phyloP scores from a whole-genome alignment of 1,284 basidiomycete genomes.

The Pseudozyma thailandica region DNA sequence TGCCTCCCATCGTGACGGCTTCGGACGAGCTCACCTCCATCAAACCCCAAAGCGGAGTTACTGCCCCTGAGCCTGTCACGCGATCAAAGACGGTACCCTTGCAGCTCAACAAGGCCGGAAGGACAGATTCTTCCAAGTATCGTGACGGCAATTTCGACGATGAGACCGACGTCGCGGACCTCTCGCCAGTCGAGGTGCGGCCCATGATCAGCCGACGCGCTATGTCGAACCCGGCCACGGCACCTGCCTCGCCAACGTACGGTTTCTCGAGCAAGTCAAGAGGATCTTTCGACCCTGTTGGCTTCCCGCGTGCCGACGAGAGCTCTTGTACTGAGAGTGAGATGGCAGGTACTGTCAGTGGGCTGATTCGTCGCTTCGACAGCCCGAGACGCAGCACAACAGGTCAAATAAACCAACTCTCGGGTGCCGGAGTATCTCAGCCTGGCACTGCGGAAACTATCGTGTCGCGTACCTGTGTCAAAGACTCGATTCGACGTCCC shows the following conservation, averaged over 20 bases:
- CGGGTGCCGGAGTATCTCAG: constrained; percentile 2
- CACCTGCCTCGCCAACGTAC: constrained; percentile 41
- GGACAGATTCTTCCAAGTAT: constrained; percentile 18
- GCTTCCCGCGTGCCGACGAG: constrained; percentile 48
- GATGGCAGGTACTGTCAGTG: constrained; percentile 26
- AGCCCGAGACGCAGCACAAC: constrained; percentile 31
- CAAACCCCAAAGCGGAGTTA: neutral
- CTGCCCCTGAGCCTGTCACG: constrained; percentile 10
- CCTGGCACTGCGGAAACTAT: neutral
- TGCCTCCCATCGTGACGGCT: constrained; percentile 17
- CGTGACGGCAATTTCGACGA: constrained; percentile 44
- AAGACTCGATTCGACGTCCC: constrained; percentile 31
- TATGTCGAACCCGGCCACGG: constrained; percentile 35
- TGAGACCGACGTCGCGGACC: constrained; percentile 42
- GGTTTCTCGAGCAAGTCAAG: constrained; percentile 16
- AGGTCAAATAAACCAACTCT: constrained; percentile 6
- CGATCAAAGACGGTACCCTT: constrained; percentile 26
- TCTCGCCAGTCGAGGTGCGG: constrained; percentile 43
- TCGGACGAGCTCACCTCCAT: constrained; percentile 3
- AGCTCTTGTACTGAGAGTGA: constrained; percentile 61
- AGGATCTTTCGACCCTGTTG: constrained; percentile 15
- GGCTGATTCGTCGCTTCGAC: constrained; percentile 47
- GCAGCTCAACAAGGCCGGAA: constrained; percentile 28
- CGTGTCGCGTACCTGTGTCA: constrained; percentile 5
- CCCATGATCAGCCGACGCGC: constrained; percentile 38